Evolutionary conservation across 1,284 basidiomycete species (phyloP), one percentile per base, ranked within the genome.

Genomic region (Puccinia hordei): DNA sequence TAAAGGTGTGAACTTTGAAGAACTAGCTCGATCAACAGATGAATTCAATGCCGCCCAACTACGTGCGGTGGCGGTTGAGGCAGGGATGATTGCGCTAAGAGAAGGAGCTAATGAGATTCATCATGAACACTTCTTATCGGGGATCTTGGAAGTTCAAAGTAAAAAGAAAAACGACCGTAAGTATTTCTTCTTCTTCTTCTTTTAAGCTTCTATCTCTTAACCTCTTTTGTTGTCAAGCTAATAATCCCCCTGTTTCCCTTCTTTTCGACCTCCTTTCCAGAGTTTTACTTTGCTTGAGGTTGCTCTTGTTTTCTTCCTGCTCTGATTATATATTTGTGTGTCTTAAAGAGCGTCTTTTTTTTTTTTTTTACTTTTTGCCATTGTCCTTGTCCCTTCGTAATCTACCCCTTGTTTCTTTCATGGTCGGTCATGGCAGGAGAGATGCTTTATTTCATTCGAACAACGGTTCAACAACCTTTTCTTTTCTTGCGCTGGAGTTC

Each of bases 21-120:
- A 93, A 85, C 86, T 93, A 65, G 91, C 91, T 15, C 87, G 91
- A 81, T 90, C 89, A 81, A 92, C 91, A 22, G 91, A 92, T 85
- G 91, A 92, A 85, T 91, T 92, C 88, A 92, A 92, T 85, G 91
- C 89, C 30, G 90, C 87, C 10, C 87, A 87, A 83, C 83, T 87
- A 84, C 95, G 95, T 87, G 95, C 94, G 46, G 92, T 98, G 27
- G 95, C 95, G 88, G 92, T 98, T 17, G 95, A 98, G 87, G 96
- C 96, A 35, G 96, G 97, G 82, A 99, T 99, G 97, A 96, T 98
- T 84, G 92, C 96, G 24, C 87, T 99, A 66, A 88, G 96, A 82
- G 95, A 98, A 86, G 95, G 95, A 65, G 94, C 95, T 22, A 90
- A 90, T n/a, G 91, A 91, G 86, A 87, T 98, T 81, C 90, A 89